These are phyloP conservation scores for Dactylonectria macrodidyma DNA, from an alignment of 2,329 filamentous ascomycete genomes.

Conservation along the genomic window DNA sequence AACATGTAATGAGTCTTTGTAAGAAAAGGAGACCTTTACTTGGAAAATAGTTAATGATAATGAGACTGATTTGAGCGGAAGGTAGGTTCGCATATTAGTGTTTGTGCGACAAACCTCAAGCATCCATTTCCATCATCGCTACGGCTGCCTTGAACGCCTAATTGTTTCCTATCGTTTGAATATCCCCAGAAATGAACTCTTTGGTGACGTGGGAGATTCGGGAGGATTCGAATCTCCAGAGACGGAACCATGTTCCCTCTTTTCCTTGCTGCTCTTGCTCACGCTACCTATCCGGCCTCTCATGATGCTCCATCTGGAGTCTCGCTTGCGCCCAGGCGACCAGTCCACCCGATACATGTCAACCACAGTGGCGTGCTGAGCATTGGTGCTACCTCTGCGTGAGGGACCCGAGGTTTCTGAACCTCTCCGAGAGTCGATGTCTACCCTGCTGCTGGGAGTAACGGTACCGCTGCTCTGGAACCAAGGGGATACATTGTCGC, in stretches of 20 bases:
- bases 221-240: slow-evolving; percentile 28
- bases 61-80: slow-evolving; percentile 25
- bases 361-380: slow-evolving; percentile 34
- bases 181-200: slow-evolving; percentile 58
- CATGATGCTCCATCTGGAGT: slow-evolving; percentile 65
- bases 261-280: slow-evolving; percentile 42
- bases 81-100: slow-evolving; percentile 36
- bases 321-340: slow-evolving; percentile 62
- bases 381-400: slow-evolving; percentile 38
- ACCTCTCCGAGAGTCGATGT: slow-evolving; percentile 38
- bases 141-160: slow-evolving; percentile 4
- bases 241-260: slow-evolving; percentile 37
- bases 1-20: slow-evolving; percentile 1
- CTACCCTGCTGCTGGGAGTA: slow-evolving; percentile 38
- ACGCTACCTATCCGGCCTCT: slow-evolving; percentile 56
- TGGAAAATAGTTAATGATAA: slow-evolving; percentile 34
- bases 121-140: slow-evolving; percentile 15
- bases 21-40: not conserved
- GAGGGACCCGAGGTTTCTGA: slow-evolving; percentile 38
- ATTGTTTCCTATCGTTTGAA: slow-evolving; percentile 57
- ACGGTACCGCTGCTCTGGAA: slow-evolving; percentile 30
- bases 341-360: slow-evolving; percentile 67
- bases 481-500: slow-evolving; percentile 36
- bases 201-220: slow-evolving; percentile 52
- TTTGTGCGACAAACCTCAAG: not conserved